A percentile compares a stretch with the other conserved stretches of the same genome.
Conservation (phyloP, 495 filamentous ascomycete species). For the Penicillium subrubescens region DNA sequence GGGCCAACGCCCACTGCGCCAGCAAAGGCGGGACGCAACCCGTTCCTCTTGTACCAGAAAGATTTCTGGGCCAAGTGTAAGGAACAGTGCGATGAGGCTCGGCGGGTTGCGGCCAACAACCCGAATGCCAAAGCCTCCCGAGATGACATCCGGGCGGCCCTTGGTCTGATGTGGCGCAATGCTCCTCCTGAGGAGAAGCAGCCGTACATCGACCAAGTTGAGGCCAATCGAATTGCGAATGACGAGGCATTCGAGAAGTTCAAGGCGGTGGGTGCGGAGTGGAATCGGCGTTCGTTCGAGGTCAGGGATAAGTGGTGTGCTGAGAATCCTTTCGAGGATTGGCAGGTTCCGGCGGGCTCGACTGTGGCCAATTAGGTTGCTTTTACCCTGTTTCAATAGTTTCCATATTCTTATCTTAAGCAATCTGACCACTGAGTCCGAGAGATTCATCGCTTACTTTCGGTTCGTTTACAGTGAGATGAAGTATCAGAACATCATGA, state of each 20-base stretch:
- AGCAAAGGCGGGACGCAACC: constrained; percentile 66
- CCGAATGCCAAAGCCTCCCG: constrained; percentile 64
- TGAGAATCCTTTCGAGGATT: constrained; percentile 54
- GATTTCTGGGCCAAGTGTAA: constrained; percentile 78
- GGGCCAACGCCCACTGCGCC: constrained; percentile 75
- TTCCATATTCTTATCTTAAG: background rate
- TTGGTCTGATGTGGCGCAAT: constrained; percentile 88
- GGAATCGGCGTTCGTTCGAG: constrained; percentile 65
- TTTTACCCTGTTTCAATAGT: constrained; percentile 1
- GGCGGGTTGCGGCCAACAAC: constrained; percentile 64
- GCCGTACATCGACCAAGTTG: constrained; percentile 74
- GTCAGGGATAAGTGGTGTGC: constrained; percentile 65
- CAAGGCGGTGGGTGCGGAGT: constrained; percentile 59
- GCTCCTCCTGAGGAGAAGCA: constrained; percentile 64
- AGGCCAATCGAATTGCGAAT: constrained; percentile 65
- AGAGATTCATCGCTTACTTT: background rate
- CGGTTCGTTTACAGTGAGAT: background rate
- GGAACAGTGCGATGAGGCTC: constrained; percentile 66
- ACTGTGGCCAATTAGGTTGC: background rate
- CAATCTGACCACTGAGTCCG: background rate
- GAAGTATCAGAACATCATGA: background rate
- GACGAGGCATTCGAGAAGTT: constrained; percentile 58
- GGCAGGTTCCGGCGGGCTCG: constrained; percentile 20
- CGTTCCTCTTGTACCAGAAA: constrained; percentile 71
- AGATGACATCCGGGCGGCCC: constrained; percentile 77